These are phyloP conservation scores for Cyclaneusma minus DNA, from an alignment of 2,329 filamentous ascomycete genomes.

Conservation along the genomic window DNA sequence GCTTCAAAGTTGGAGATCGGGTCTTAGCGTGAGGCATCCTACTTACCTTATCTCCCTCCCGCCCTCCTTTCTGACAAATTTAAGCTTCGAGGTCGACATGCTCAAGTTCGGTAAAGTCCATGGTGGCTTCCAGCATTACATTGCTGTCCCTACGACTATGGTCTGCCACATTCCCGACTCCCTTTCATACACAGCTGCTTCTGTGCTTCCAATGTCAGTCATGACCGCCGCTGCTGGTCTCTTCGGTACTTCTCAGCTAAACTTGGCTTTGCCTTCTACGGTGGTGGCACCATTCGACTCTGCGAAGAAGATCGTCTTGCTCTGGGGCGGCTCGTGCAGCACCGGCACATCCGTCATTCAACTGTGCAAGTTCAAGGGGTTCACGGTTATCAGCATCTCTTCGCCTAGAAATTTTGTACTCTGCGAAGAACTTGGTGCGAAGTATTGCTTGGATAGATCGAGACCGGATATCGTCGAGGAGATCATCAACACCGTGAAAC, in stretches of 20 bases:
- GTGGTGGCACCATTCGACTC: too few relatives aligned
- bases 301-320: slow-evolving; percentile 9
- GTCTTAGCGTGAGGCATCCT: slow-evolving; percentile 13
- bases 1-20: slow-evolving; percentile 21
- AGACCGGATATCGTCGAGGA: slow-evolving; percentile 7
- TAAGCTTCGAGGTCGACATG: too few relatives aligned
- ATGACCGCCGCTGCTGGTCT: slow-evolving; percentile 19
- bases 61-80: too few relatives aligned
- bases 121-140: slow-evolving; percentile 19
- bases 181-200: slow-evolving; percentile 17
- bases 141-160: slow-evolving; percentile 11
- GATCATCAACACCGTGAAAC: slow-evolving; percentile 6
- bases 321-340: slow-evolving; percentile 12
- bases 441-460: slow-evolving; percentile 28
- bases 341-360: slow-evolving; percentile 10
- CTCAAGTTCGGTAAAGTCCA: too few relatives aligned
- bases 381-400: slow-evolving; percentile 26
- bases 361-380: slow-evolving; percentile 16
- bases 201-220: slow-evolving; percentile 20
- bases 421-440: slow-evolving; percentile 27
- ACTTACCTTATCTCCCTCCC: slow-evolving; percentile 4
- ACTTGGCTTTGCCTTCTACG: slow-evolving; percentile 6
- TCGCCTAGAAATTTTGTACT: slow-evolving; percentile 25
- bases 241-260: slow-evolving; percentile 10
- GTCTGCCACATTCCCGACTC: slow-evolving; percentile 15